phyloP scores from a whole-genome alignment of 305 asterid genomes.

The Fraxinus sp. region DNA sequence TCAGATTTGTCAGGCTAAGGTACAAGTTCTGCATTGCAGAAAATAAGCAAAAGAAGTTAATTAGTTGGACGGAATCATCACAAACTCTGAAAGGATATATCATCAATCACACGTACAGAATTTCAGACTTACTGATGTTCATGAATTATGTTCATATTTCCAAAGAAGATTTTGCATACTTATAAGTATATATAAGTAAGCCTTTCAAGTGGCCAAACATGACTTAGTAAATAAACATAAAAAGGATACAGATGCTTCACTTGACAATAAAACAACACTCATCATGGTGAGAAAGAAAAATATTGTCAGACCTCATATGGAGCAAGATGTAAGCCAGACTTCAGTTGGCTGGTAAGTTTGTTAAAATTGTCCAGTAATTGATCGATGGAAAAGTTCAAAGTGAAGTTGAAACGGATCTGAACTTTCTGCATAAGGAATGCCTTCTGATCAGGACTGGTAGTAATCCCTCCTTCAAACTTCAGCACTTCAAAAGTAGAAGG shows the following conservation, averaged over 20 bases:
- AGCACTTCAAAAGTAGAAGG: slow-evolving; percentile 74
- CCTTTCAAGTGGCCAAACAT: neutral
- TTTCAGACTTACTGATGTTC: neutral
- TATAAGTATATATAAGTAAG: neutral
- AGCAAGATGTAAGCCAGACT: slow-evolving; percentile 64
- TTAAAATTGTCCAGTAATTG: slow-evolving; percentile 56
- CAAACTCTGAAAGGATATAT: neutral
- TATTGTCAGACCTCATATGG: slow-evolving; percentile 67
- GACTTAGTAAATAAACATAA: neutral
- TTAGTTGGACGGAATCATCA: slow-evolving; percentile 6
- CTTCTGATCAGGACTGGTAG: slow-evolving; percentile 75
- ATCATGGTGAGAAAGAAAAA: slow-evolving; percentile 1
- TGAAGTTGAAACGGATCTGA: slow-evolving; percentile 79
- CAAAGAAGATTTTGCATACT: neutral
- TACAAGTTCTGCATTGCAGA: slow-evolving; percentile 69
- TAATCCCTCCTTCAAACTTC: slow-evolving; percentile 79
- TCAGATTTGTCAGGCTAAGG: slow-evolving; percentile 60
- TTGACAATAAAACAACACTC: neutral
- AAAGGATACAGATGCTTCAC: neutral
- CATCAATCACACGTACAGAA: neutral
- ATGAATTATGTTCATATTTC: neutral
- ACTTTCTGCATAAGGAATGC: slow-evolving; percentile 70
- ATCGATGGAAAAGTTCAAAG: slow-evolving; percentile 81
- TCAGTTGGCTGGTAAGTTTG: slow-evolving; percentile 62
- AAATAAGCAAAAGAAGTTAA: slow-evolving; percentile 10